Percentiles rank a stretch among this genome's conserved stretches.
Evolutionary conservation across 2,329 filamentous ascomycete species (phyloP).

Genomic region (Cadophora luteo-olivacea): DNA sequence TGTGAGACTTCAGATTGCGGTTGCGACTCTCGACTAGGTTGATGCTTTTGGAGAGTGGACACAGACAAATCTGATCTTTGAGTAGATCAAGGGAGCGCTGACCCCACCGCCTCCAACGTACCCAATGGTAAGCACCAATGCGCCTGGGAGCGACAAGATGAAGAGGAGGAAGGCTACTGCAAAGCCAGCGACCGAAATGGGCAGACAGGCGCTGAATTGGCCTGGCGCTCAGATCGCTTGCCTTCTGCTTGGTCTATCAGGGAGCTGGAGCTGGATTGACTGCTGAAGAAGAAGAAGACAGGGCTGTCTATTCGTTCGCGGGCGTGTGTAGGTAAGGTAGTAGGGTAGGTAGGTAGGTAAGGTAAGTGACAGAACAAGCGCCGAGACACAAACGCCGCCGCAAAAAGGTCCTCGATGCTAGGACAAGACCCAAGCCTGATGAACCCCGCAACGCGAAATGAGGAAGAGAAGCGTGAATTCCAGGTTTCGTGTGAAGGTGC

Average conservation of each 20-base stretch:
- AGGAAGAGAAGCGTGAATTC: background rate
- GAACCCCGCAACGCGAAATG: constrained; percentile 33
- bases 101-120: constrained; percentile 31
- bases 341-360: too few relatives aligned
- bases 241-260: background rate
- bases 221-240: constrained; percentile 35
- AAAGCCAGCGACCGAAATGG: constrained; percentile 10
- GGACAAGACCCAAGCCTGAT: constrained; percentile 6
- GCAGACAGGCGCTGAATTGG: constrained; percentile 19
- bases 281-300: background rate
- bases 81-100: constrained; percentile 33
- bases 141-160: constrained; percentile 18
- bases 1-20: constrained; percentile 30
- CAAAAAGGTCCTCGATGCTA: constrained; percentile 24
- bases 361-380: constrained; percentile 27
- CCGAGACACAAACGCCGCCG: constrained; percentile 34
- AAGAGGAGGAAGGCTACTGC: constrained; percentile 14
- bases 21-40: constrained; percentile 31
- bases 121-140: constrained; percentile 35
- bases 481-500: constrained; percentile 4
- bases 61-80: constrained; percentile 37
- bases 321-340: background rate
- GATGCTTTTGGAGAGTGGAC: constrained; percentile 29
- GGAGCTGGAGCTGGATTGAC: background rate
- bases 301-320: constrained; percentile 2